Evolutionary conservation across 139 green algal species (phyloP), one percentile per base, ranked within the genome.

Genomic region (Trebouxia sp.): DNA sequence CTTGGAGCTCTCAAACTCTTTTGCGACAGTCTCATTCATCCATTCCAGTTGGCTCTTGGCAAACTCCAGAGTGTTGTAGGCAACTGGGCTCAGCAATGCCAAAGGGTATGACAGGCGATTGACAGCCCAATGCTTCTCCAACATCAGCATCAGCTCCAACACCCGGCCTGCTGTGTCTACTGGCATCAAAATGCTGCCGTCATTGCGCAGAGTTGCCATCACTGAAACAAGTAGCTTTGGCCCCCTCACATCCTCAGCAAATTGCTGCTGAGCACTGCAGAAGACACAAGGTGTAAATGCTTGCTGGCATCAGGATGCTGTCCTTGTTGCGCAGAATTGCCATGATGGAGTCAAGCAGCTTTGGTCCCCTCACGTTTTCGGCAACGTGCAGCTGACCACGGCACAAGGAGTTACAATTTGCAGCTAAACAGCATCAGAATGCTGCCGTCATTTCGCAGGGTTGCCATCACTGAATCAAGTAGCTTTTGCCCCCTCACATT

Each of bases 81-180:
- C 86, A 32, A 94, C 90, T 30, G 72, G 72, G 10, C 75, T 91
- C 3, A 98, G 83, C 28, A 97, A 45, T 10, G 90, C 93, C 15
- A 98, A 79, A 0, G 90, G 83, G 85, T 97, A 98, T 14, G 80
- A 80, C 47, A 94, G 50, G 45, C 87, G 89, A 62, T 56, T 39
- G 86, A 30, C 58, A 9, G 56, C 65, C 93, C 93, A 97, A 56
- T 93, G 83, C 30, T 79, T 78, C 47, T 98, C 95, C 70, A 98
- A 86, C 75, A 95, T 17, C 39, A 98, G 80, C 22, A 97, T 82
- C 32, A 99, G 75, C 91, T 99, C 96, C 81, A 99, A 84, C 70
- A 97, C 79, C 14, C 96, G 87, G 0, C 95, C 95, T 15, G 94
- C 91, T 1, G 91, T 79, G 82, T 99, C 96, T 0, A 94, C 83